phyloP scores from a whole-genome alignment of 225 moss, liverwort and hornwort species.

The Physcomitrium patens region DNA sequence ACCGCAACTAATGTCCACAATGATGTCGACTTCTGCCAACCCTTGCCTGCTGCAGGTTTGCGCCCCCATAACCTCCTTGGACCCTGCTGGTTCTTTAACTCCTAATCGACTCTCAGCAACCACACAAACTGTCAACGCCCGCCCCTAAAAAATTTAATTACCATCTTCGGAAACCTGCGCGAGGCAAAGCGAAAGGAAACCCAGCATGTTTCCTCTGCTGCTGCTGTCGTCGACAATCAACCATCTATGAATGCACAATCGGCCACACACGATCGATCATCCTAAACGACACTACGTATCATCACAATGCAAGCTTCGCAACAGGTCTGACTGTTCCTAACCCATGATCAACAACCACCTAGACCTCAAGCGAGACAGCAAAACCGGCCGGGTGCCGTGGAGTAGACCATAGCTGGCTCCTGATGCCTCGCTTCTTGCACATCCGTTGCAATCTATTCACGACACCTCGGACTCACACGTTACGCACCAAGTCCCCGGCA shows the following conservation, averaged over 20 bases:
- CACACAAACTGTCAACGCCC: too few relatives aligned
- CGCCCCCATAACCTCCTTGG: slow-evolving; percentile 15
- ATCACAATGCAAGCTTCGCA: background rate
- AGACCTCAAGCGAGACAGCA: background rate
- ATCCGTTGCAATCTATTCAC: slow-evolving; percentile 2
- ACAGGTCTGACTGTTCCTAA: too few relatives aligned
- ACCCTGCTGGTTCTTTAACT: background rate
- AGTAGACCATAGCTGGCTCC: background rate
- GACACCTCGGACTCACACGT: slow-evolving; percentile 2
- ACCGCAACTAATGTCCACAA: slow-evolving; percentile 17
- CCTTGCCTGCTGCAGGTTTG: slow-evolving; percentile 23
- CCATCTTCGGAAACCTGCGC: background rate
- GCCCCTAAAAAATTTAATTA: too few relatives aligned
- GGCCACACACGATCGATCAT: background rate
- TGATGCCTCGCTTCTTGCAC: background rate
- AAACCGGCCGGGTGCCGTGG: background rate
- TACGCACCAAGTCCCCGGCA: background rate
- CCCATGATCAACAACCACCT: background rate
- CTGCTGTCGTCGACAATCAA: background rate
- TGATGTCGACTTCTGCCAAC: slow-evolving; percentile 25
- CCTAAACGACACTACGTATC: background rate
- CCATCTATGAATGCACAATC: background rate
- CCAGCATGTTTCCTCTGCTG: background rate
- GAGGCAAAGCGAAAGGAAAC: too few relatives aligned
- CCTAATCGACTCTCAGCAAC: too few relatives aligned